These are phyloP conservation scores for Novymonas esmeraldas DNA, from an alignment of 208 protist genomes.

Conservation along the genomic window DNA sequence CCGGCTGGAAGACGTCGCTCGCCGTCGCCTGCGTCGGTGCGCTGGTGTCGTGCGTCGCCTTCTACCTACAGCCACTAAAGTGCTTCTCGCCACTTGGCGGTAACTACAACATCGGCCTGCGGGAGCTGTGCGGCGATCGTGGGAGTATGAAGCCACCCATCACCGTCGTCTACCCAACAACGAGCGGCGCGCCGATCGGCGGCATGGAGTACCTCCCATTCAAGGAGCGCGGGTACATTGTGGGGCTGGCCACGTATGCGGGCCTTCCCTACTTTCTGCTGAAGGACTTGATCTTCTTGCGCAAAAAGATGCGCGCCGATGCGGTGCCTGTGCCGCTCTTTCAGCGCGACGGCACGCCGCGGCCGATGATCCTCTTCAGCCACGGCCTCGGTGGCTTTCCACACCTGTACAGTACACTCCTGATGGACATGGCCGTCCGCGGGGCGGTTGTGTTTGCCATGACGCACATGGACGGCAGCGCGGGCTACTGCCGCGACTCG, in stretches of 20 bases:
- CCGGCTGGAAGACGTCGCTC: constrained; percentile 12
- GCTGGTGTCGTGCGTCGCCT: constrained; percentile 20
- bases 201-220: constrained; percentile 62
- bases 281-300: constrained; percentile 46
- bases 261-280: constrained; percentile 58
- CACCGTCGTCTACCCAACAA: constrained; percentile 72
- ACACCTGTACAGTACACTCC: constrained; percentile 66
- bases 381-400: constrained; percentile 78
- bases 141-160: constrained; percentile 50
- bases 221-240: constrained; percentile 54
- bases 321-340: constrained; percentile 44
- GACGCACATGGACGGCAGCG: constrained; percentile 82
- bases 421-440: constrained; percentile 71
- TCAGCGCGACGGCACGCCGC: constrained; percentile 29
- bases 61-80: constrained; percentile 48
- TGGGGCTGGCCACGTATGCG: constrained; percentile 56
- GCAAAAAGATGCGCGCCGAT: constrained; percentile 20
- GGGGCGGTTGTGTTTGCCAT: constrained; percentile 72
- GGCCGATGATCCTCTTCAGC: constrained; percentile 74
- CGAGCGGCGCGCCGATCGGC: background rate
- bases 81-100: constrained; percentile 57
- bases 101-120: constrained; percentile 46
- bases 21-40: constrained; percentile 14
- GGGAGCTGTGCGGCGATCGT: constrained; percentile 33
- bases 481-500: constrained; percentile 72